Evolutionary conservation across 148 eudicot species (phyloP).

Genomic region (Salicornia ramosissima): DNA sequence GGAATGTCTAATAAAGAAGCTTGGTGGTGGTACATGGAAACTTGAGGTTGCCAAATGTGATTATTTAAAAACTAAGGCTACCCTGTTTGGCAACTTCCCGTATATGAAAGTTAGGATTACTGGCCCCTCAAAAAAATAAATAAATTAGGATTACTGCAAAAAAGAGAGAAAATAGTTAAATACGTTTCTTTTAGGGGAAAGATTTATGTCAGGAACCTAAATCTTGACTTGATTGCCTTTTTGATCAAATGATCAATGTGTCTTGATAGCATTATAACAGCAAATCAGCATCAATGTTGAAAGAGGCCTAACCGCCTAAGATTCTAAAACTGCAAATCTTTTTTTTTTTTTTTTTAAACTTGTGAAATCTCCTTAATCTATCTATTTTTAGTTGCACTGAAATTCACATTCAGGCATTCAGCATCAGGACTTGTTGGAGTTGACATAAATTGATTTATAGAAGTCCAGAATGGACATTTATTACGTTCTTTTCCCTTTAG

Average conservation of each 20-base stretch:
- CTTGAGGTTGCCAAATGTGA: background rate
- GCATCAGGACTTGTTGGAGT: background rate
- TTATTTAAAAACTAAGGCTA: background rate
- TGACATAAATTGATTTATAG: background rate
- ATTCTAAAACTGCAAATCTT: background rate
- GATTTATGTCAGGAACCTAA: background rate
- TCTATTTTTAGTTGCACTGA: background rate
- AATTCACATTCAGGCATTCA: background rate
- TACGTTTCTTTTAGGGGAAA: too few species aligned
- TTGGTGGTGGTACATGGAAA: background rate
- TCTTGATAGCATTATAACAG: background rate
- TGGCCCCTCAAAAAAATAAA: background rate
- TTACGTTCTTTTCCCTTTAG: background rate
- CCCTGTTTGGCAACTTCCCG: background rate
- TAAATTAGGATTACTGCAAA: too few species aligned
- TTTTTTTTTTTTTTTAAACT: background rate
- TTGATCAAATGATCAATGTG: too few species aligned
- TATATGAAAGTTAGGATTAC: background rate
- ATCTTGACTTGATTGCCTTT: background rate
- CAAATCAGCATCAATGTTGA: background rate
- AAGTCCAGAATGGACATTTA: background rate
- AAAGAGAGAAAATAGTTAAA: too few species aligned
- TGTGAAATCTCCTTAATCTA: too few species aligned
- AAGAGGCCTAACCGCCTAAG: background rate
- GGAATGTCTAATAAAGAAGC: background rate